These are phyloP conservation scores for Stachybotrys echinatus DNA, from an alignment of 2,329 filamentous ascomycete genomes.

Conservation along the genomic window DNA sequence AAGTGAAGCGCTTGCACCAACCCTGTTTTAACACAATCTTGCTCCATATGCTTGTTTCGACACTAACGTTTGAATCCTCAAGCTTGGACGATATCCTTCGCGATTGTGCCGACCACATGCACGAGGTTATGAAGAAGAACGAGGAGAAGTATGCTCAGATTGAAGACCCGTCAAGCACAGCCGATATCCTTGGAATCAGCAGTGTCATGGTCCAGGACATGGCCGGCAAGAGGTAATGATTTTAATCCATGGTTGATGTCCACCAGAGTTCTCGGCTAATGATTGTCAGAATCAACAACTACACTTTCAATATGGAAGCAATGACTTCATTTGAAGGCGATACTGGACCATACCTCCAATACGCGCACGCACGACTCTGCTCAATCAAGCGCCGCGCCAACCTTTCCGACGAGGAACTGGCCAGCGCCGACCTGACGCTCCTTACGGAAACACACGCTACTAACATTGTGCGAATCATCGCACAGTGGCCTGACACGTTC, in stretches of 20 bases:
- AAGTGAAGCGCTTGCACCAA: conserved; percentile 2
- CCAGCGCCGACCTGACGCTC: conserved; percentile 59
- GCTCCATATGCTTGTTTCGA: neutral
- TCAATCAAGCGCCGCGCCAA: conserved; percentile 55
- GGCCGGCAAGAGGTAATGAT: conserved; percentile 78
- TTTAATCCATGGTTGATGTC: neutral
- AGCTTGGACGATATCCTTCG: conserved; percentile 34
- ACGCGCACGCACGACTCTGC: conserved; percentile 69
- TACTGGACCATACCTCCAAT: conserved; percentile 81
- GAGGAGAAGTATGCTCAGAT: conserved; percentile 86
- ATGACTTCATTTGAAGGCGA: conserved; percentile 85
- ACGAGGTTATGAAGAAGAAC: conserved; percentile 93
- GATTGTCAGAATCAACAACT: conserved; percentile 52
- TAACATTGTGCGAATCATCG: conserved; percentile 69
- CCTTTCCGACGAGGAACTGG: conserved; percentile 52
- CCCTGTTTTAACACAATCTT: neutral
- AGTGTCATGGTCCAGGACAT: conserved; percentile 98
- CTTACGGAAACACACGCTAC: conserved; percentile 67
- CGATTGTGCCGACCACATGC: conserved; percentile 90
- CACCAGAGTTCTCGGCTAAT: neutral
- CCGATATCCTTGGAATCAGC: conserved; percentile 87
- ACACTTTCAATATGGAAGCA: conserved; percentile 70
- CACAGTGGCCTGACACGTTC: conserved; percentile 81
- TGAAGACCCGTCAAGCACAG: conserved; percentile 71
- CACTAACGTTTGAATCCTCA: neutral